Conservation (phyloP, 345 rosid species). For the Eucalyptus marginata region DNA sequence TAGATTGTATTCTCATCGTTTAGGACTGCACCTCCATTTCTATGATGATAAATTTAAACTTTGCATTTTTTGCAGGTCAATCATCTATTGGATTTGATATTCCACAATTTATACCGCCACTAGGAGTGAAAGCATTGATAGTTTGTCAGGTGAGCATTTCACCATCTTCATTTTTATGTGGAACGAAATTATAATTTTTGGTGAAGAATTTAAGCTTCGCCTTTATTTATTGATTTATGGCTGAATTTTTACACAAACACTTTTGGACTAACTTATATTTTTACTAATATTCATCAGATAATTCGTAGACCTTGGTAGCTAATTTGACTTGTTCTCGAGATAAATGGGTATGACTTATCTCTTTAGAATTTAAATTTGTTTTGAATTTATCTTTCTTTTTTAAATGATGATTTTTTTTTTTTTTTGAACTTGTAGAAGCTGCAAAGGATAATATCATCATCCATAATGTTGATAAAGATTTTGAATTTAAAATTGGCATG, state of each 20-base stretch:
- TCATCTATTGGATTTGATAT: slow-evolving; percentile 14
- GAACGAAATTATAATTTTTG: background rate
- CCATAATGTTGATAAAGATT: too few species aligned
- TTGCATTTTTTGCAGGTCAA: slow-evolving; percentile 42
- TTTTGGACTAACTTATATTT: too few species aligned
- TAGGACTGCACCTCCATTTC: background rate
- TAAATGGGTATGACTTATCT: too few species aligned
- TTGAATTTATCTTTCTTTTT: too few species aligned
- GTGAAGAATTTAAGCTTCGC: background rate
- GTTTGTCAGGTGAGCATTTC: slow-evolving; percentile 58
- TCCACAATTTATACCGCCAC: slow-evolving; percentile 19
- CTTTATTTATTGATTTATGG: background rate
- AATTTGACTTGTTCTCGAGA: too few species aligned
- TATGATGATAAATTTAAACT: background rate
- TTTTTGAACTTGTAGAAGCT: too few species aligned
- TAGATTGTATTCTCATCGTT: background rate
- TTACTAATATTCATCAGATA: too few species aligned
- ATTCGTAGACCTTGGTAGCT: too few species aligned
- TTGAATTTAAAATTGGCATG: too few species aligned
- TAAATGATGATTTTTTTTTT: too few species aligned
- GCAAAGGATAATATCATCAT: too few species aligned
- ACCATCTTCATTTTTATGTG: background rate
- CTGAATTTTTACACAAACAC: background rate
- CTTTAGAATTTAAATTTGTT: too few species aligned
- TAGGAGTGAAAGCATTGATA: slow-evolving; percentile 50